Evolutionary conservation across 345 rosid genomes (phyloP).

Genomic region (Eucalyptus regnans): DNA sequence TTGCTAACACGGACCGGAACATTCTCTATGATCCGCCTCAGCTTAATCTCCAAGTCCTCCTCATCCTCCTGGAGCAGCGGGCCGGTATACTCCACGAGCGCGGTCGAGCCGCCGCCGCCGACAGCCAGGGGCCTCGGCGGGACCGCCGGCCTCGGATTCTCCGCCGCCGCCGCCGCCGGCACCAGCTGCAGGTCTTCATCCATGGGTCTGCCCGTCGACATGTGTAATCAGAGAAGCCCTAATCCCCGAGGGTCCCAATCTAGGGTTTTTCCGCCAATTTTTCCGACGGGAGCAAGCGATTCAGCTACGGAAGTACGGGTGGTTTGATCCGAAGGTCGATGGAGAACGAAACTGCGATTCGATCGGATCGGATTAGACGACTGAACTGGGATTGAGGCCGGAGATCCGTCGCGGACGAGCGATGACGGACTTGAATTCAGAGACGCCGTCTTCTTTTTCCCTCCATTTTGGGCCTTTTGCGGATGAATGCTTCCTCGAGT

Average conservation of each 20-base stretch:
- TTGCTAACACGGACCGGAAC: conserved; percentile 94
- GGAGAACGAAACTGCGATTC: not conserved
- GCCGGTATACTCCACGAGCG: conserved; percentile 62
- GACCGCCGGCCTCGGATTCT: conserved; percentile 18
- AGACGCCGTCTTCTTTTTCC: not conserved
- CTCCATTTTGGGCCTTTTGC: not conserved
- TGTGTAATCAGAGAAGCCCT: conserved; percentile 22
- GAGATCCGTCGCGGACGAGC: not conserved
- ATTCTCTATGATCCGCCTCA: conserved; percentile 80
- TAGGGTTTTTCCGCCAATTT: not conserved
- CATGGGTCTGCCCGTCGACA: conserved; percentile 48
- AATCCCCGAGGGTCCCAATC: not conserved
- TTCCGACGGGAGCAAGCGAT: not conserved
- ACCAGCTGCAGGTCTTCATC: conserved; percentile 45
- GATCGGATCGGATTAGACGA: not conserved
- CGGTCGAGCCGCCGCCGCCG: conserved; percentile 16
- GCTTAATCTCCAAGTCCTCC: conserved; percentile 90
- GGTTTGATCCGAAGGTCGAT: not conserved
- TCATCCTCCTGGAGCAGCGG: conserved; percentile 77
- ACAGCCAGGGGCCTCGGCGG: conserved; percentile 16
- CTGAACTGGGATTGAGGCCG: not conserved
- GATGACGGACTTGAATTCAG: not conserved
- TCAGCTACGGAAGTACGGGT: not conserved
- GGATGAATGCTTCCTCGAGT: not conserved
- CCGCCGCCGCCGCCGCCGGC: conserved; percentile 17